Evolutionary conservation across 164 flowering plant species (phyloP), one percentile per base, ranked within the genome.

Genomic region (Warburgia ugandensis): DNA sequence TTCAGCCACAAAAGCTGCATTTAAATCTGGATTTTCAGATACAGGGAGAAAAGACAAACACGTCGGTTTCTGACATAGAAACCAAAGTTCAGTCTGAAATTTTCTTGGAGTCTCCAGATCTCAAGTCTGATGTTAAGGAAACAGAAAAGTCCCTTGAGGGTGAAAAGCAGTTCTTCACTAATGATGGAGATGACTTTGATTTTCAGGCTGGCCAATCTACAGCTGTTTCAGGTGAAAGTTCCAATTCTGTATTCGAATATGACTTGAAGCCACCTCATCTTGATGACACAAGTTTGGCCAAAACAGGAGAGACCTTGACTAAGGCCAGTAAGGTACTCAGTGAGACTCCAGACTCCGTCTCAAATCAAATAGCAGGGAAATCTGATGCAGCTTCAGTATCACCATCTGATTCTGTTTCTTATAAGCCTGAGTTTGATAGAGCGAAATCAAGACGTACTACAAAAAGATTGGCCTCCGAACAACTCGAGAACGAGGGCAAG

Each of bases 401-500:
- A 6, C 68, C 61, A 35, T 29, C 23, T 5, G 37, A 59, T 19
- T 31, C 64, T 50, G 30, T 60, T 42, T 41, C 62, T 32, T 35
- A 33, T 23, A 61, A 72, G 50, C 62, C 70, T 56, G 79, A 67
- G 57, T 27, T 29, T 10, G 77, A 67, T 21, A 48, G 6, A 45
- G 86, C 77, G 54, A 70, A 65, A 39, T 60, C 67, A 3, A 75
- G 59, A 46, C 66, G 43, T 33, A 63, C 80, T 50, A 29, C 58
- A 54, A 70, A 80, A 70, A 66, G 73, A 53, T 38, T 45, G 28
- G 79, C 79, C 58, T 45, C 78, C 52, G 87, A 80, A 48, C 60
- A 68, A 59, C 68, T 71, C 51, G 80, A 79, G 54, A 68, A 69
- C n/a, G 88, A 78, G 29, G 70, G 53, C 25, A 81, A 71, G 63